Conservation (phyloP, 1,284 basidiomycete genomes). For the Trametes sp. region DNA sequence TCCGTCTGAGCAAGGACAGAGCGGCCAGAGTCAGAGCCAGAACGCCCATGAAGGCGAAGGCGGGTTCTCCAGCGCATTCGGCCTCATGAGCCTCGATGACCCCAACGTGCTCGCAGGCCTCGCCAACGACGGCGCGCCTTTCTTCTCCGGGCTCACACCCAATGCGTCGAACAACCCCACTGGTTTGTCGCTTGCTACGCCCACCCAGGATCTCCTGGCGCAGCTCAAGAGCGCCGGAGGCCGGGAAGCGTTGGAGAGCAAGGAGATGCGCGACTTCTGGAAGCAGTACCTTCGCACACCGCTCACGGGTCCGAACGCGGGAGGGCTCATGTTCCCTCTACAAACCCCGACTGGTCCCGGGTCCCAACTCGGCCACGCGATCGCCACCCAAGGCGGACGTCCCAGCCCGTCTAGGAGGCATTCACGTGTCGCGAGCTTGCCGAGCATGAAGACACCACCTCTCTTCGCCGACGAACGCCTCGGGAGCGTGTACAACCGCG, state of each 20-base stretch:
- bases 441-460: conserved; percentile 68
- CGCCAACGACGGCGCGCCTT: conserved; percentile 60
- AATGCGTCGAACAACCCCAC: conserved; percentile 15
- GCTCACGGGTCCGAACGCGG: conserved; percentile 52
- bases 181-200: conserved; percentile 33
- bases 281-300: conserved; percentile 77
- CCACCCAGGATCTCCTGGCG: conserved; percentile 37
- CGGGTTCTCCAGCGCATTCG: conserved; percentile 72
- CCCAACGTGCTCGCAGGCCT: conserved; percentile 68
- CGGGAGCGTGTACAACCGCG: conserved; percentile 14
- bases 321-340: conserved; percentile 33
- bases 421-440: conserved; percentile 67
- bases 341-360: conserved; percentile 40
- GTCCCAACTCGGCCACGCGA: conserved; percentile 33
- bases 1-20: conserved; percentile 14
- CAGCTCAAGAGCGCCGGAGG: conserved; percentile 41
- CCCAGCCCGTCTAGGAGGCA: conserved; percentile 47
- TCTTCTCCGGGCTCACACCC: conserved; percentile 55
- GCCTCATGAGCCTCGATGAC: conserved; percentile 75
- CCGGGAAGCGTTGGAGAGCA: conserved; percentile 54
- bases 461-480: conserved; percentile 30
- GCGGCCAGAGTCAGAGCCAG: conserved; percentile 21
- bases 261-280: conserved; percentile 76
- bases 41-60: conserved; percentile 43
- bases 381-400: conserved; percentile 16